phyloP scores from a whole-genome alignment of 2,329 filamentous ascomycete species.

The Lachnellula hyalina region DNA sequence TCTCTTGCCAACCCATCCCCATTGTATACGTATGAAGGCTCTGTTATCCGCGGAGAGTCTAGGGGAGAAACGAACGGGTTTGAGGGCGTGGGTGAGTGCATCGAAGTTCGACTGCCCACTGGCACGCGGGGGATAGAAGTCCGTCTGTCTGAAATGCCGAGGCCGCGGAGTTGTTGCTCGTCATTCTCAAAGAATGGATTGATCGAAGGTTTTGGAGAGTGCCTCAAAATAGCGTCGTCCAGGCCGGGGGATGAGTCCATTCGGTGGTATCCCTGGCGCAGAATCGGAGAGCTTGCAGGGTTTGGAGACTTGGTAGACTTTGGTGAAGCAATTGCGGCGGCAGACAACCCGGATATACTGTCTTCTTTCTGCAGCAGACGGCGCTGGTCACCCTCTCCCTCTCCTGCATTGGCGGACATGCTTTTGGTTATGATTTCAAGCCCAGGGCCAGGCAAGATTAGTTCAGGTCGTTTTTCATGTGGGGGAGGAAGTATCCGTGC shows the following conservation, averaged over 20 bases:
- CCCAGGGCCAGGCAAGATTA: too few relatives aligned
- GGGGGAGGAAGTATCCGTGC: too few relatives aligned
- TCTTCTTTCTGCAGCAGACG: not conserved
- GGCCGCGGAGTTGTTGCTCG: not conserved
- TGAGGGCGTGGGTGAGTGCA: conserved; percentile 2
- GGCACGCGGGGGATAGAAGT: conserved; percentile 5
- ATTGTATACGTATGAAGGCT: conserved; percentile 4
- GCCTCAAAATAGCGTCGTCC: not conserved
- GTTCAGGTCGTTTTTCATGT: too few relatives aligned
- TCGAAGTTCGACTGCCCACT: not conserved
- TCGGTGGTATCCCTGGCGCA: conserved; percentile 4
- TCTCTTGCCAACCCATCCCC: not conserved
- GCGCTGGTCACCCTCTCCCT: not conserved
- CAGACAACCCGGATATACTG: not conserved
- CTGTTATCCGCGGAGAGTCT: not conserved
- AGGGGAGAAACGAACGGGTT: not conserved
- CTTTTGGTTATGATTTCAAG: too few relatives aligned
- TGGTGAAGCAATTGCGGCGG: too few relatives aligned
- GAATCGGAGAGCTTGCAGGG: not conserved
- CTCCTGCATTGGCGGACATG: too few relatives aligned
- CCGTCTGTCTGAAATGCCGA: not conserved
- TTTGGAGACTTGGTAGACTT: not conserved
- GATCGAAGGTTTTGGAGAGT: not conserved
- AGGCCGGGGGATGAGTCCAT: not conserved
- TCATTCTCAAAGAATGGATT: not conserved